Conservation (phyloP, 176 grass and related monocot species). For the Bolboschoenus planiculmis region DNA sequence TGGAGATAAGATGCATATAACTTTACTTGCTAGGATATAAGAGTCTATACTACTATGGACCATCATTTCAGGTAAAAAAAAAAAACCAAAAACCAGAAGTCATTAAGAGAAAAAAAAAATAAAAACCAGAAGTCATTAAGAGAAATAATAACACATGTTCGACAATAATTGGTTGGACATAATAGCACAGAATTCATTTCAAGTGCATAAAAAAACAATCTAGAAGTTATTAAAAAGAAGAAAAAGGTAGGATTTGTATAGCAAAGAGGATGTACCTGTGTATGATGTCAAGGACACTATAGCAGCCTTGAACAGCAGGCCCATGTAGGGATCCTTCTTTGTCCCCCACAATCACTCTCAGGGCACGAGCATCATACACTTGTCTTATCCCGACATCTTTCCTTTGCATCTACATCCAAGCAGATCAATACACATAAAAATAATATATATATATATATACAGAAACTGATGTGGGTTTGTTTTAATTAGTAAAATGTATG, state of each 20-base stretch:
- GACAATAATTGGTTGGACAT: neutral
- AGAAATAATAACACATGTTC: neutral
- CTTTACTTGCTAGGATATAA: neutral
- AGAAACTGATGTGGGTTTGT: neutral
- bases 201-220: neutral
- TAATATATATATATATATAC: neutral
- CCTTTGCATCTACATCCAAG: constrained; percentile 68
- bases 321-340: constrained; percentile 87
- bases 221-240: neutral
- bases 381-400: constrained; percentile 82
- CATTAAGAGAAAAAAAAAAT: neutral
- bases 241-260: constrained; percentile 1
- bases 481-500: neutral
- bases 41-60: neutral
- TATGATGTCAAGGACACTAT: constrained; percentile 84
- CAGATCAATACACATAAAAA: constrained; percentile 6
- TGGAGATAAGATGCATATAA: neutral
- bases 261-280: constrained; percentile 48
- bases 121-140: neutral
- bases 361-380: constrained; percentile 85
- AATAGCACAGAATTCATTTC: neutral
- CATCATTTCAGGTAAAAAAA: constrained; percentile 7
- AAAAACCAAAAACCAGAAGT: neutral
- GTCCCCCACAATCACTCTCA: constrained; percentile 95
- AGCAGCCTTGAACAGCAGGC: constrained; percentile 89